These are phyloP conservation scores for Thymus quinquecostatus DNA, from an alignment of 257 asterid genomes.

Conservation along the genomic window DNA sequence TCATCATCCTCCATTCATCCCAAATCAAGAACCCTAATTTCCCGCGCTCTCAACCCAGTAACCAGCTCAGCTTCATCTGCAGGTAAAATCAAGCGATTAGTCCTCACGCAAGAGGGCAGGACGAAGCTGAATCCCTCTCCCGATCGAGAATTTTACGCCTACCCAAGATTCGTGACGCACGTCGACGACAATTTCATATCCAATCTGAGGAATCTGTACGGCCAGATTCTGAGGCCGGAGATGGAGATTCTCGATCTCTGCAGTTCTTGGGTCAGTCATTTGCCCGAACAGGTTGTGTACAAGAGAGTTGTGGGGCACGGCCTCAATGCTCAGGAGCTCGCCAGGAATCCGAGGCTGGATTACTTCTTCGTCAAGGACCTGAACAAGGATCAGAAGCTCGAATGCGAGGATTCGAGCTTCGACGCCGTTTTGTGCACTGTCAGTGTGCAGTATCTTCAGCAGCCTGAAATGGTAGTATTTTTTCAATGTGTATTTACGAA, in stretches of 20 bases:
- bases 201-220: conserved; percentile 50
- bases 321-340: conserved; percentile 79
- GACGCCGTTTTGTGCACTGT: conserved; percentile 85
- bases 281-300: conserved; percentile 66
- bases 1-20: not conserved
- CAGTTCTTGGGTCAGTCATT: conserved; percentile 92
- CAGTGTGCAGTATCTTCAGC: conserved; percentile 88
- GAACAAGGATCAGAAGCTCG: conserved; percentile 60
- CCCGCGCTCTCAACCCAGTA: not conserved
- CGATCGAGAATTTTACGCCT: conserved; percentile 70
- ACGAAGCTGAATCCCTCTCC: conserved; percentile 58
- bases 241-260: conserved; percentile 75
- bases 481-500: too few relatives aligned
- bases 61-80: conserved; percentile 34
- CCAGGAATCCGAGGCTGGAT: conserved; percentile 62
- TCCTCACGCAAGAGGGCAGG: conserved; percentile 59
- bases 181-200: conserved; percentile 69
- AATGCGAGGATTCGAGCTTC: conserved; percentile 49
- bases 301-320: conserved; percentile 83
- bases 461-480: conserved; percentile 78
- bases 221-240: conserved; percentile 57
- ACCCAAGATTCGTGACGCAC: conserved; percentile 71
- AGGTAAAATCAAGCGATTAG: conserved; percentile 63
- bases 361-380: conserved; percentile 80
- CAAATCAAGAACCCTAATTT: conserved; percentile 21